A percentile compares a stretch with the other conserved stretches of the same genome.
Evolutionary conservation across 495 filamentous ascomycete genomes (phyloP).

Genomic region (Lepraria neglecta): DNA sequence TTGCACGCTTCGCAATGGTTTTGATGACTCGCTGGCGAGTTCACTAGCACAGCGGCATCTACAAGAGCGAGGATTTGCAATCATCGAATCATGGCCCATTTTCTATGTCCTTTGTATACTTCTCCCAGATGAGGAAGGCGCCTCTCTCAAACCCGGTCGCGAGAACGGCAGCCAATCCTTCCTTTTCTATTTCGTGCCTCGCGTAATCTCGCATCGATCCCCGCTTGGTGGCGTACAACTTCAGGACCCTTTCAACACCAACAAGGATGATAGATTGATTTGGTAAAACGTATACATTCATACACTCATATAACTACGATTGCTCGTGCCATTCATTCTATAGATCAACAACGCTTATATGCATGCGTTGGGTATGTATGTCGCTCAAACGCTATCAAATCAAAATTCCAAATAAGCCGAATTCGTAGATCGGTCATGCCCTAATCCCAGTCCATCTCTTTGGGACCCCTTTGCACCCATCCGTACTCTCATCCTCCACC

Average conservation of each 20-base stretch:
- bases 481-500: slow-evolving; percentile 1
- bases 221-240: not conserved
- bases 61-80: too few relatives aligned
- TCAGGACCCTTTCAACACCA: too few relatives aligned
- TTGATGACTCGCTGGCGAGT: too few relatives aligned
- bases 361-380: not conserved
- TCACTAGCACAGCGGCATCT: too few relatives aligned
- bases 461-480: not conserved
- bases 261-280: too few relatives aligned
- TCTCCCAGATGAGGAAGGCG: not conserved
- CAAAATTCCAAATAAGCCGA: not conserved
- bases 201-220: slow-evolving; percentile 5
- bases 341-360: not conserved
- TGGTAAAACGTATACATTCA: too few relatives aligned
- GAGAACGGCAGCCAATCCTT: not conserved
- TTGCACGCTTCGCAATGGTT: too few relatives aligned
- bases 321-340: not conserved
- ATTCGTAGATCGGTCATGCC: not conserved
- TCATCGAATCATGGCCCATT: too few relatives aligned
- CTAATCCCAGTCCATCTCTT: slow-evolving; percentile 18
- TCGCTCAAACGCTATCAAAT: slow-evolving; percentile 14
- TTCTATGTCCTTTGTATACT: not conserved
- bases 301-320: not conserved
- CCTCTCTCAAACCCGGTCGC: not conserved
- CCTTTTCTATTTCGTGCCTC: not conserved